Conservation (phyloP, 495 filamentous ascomycete genomes). For the Barbatosphaeria neglecta region DNA sequence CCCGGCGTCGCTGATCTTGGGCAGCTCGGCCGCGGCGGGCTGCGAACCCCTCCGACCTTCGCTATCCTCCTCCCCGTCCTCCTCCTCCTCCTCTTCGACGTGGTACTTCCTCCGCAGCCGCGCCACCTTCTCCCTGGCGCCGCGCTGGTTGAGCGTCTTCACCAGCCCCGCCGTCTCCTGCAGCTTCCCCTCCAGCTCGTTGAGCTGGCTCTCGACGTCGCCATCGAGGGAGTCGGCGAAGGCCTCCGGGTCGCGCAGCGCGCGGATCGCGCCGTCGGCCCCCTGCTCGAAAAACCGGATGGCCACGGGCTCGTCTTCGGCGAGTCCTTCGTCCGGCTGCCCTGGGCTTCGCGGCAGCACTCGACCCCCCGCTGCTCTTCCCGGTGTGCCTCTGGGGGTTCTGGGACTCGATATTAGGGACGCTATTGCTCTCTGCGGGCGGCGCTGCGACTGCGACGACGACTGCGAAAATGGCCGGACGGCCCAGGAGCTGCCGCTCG, state of each 20-base stretch:
- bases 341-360: too few relatives aligned
- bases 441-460: neutral
- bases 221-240: slow-evolving; percentile 31
- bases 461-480: neutral
- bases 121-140: slow-evolving; percentile 23
- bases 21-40: neutral
- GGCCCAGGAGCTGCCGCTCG: neutral
- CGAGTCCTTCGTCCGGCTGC: too few relatives aligned
- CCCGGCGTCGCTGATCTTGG: slow-evolving; percentile 2
- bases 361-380: too few relatives aligned
- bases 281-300: slow-evolving; percentile 37
- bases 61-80: slow-evolving; percentile 23
- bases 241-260: slow-evolving; percentile 19
- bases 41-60: too few relatives aligned
- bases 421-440: neutral
- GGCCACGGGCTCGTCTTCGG: slow-evolving; percentile 4
- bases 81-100: slow-evolving; percentile 22
- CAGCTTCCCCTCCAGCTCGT: slow-evolving; percentile 44
- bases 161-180: slow-evolving; percentile 16
- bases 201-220: slow-evolving; percentile 26
- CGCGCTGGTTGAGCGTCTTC: slow-evolving; percentile 20
- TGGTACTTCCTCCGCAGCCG: slow-evolving; percentile 16
- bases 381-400: neutral
- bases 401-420: too few relatives aligned
- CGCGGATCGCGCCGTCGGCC: slow-evolving; percentile 19